These are phyloP conservation scores for Kuraishia molischiana DNA, from an alignment of 805 yeast genomes.

Conservation along the genomic window DNA sequence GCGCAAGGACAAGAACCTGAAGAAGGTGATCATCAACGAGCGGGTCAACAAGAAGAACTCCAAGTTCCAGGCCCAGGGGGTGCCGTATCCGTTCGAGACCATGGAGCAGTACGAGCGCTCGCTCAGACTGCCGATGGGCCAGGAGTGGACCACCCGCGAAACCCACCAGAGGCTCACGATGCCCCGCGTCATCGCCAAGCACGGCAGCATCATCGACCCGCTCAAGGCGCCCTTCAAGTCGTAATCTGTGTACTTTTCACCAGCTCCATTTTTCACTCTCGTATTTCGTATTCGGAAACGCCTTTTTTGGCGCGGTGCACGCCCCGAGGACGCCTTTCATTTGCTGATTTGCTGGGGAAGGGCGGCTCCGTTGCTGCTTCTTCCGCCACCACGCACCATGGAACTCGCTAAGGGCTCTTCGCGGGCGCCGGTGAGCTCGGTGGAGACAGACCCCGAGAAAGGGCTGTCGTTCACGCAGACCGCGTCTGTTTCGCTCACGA, in stretches of 20 bases:
- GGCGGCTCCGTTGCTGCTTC: too few species aligned
- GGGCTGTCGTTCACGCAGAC: not conserved
- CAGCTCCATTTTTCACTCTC: too few species aligned
- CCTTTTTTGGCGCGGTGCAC: too few species aligned
- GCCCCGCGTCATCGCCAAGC: slow-evolving; percentile 81
- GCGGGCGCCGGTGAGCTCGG: too few species aligned
- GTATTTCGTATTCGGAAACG: too few species aligned
- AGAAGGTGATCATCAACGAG: slow-evolving; percentile 86
- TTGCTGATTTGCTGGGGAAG: too few species aligned
- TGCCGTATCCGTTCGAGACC: slow-evolving; percentile 91
- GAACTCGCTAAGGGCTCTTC: too few species aligned
- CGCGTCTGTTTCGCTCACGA: not conserved
- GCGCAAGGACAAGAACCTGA: slow-evolving; percentile 67
- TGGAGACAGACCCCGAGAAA: not conserved
- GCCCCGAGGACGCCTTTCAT: too few species aligned
- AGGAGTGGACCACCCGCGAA: slow-evolving; percentile 87
- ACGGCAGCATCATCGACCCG: slow-evolving; percentile 88
- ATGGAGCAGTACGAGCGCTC: slow-evolving; percentile 93
- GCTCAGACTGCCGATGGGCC: slow-evolving; percentile 91
- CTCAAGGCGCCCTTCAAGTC: slow-evolving; percentile 76
- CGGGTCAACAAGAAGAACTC: slow-evolving; percentile 72
- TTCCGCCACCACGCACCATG: too few species aligned
- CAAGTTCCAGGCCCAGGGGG: slow-evolving; percentile 81
- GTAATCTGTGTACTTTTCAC: too few species aligned
- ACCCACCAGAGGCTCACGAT: slow-evolving; percentile 82